phyloP scores from a whole-genome alignment of 2,329 filamentous ascomycete species.

The Colletotrichum theobromicola region DNA sequence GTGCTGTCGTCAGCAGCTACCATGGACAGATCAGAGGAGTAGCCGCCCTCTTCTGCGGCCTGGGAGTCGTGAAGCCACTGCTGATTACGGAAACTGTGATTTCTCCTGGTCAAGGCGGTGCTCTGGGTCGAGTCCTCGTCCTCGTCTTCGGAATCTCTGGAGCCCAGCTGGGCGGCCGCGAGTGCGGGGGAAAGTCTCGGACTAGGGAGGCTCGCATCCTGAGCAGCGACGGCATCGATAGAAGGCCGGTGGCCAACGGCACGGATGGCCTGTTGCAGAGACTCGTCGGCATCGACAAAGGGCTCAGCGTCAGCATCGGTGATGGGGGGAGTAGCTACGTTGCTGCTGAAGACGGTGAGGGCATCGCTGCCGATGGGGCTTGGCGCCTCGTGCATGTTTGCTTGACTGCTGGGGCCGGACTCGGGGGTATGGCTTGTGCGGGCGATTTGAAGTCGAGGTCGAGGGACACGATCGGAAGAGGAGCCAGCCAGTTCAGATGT shows the following conservation, averaged over 20 bases:
- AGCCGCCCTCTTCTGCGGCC: conserved; percentile 40
- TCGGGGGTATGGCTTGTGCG: conserved; percentile 50
- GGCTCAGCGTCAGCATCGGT: conserved; percentile 74
- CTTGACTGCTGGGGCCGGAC: conserved; percentile 41
- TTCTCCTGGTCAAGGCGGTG: conserved; percentile 5
- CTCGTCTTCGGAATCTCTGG: conserved; percentile 46
- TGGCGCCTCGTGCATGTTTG: conserved; percentile 26
- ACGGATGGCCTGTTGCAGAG: conserved; percentile 50
- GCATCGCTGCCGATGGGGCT: conserved; percentile 61
- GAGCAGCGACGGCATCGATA: conserved; percentile 74
- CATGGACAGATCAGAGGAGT: conserved; percentile 24
- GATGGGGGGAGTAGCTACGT: conserved; percentile 76
- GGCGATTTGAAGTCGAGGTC: conserved; percentile 46
- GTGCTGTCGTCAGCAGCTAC: conserved; percentile 5
- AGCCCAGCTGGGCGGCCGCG: conserved; percentile 66
- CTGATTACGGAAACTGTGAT: conserved; percentile 10
- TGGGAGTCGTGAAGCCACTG: conserved; percentile 49
- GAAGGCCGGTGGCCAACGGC: conserved; percentile 54
- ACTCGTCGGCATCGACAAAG: conserved; percentile 56
- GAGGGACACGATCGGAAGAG: conserved; percentile 38
- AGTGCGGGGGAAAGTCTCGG: conserved; percentile 92
- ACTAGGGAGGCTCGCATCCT: conserved; percentile 93
- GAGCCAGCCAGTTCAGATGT: conserved; percentile 49
- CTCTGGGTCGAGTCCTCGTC: conserved; percentile 36
- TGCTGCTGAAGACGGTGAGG: conserved; percentile 66